A percentile compares a stretch with the other conserved stretches of the same genome.
Conservation (phyloP, 2,329 filamentous ascomycete genomes). For the Onygenales sp. region DNA sequence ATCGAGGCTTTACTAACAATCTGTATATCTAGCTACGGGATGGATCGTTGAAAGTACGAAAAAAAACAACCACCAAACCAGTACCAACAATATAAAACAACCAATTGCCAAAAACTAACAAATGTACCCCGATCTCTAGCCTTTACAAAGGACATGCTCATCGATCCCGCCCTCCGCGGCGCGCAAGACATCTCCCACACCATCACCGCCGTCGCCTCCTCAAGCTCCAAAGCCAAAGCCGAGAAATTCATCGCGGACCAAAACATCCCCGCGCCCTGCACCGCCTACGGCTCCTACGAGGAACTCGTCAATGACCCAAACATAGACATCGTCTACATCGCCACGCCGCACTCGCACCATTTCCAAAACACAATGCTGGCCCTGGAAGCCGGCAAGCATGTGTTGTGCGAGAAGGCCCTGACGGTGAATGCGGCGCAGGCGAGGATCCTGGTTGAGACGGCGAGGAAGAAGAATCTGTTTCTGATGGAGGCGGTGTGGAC, state of each 20-base stretch:
- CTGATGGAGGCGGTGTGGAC: conserved; percentile 89
- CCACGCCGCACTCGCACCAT: conserved; percentile 85
- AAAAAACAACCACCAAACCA: neutral
- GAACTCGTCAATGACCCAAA: conserved; percentile 70
- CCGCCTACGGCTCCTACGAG: conserved; percentile 70
- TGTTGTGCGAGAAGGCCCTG: conserved; percentile 85
- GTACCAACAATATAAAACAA: neutral
- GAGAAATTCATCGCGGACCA: conserved; percentile 62
- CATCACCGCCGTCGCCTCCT: conserved; percentile 71
- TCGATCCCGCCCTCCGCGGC: conserved; percentile 59
- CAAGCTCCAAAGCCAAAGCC: conserved; percentile 60
- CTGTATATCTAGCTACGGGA: conserved; percentile 29
- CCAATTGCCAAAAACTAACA: conserved; percentile 4
- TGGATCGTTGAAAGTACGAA: conserved; percentile 31
- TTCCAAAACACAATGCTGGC: conserved; percentile 86
- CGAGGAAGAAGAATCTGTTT: conserved; percentile 62
- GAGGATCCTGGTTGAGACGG: conserved; percentile 60
- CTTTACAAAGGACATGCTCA: conserved; percentile 70
- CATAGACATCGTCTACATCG: conserved; percentile 80
- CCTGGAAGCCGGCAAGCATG: conserved; percentile 73
- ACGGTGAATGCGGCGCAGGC: conserved; percentile 75
- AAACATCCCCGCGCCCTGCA: conserved; percentile 57
- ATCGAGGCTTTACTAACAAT: neutral
- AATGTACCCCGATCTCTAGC: conserved; percentile 20
- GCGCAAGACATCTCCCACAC: conserved; percentile 66